Evolutionary conservation across 2,329 filamentous ascomycete species (phyloP).

Genomic region (Apiospora arundinis): DNA sequence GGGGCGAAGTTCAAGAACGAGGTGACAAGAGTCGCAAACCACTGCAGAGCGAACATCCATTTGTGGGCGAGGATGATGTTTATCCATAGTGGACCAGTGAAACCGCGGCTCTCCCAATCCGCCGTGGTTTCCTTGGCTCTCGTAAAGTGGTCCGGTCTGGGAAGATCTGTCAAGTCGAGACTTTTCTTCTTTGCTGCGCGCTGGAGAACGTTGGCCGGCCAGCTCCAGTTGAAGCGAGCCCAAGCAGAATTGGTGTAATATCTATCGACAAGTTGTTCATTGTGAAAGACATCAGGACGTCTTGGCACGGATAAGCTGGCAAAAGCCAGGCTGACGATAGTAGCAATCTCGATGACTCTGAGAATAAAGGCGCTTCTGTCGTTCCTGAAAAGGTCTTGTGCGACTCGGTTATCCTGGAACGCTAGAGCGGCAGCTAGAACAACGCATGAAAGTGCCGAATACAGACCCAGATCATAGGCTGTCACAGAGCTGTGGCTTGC

Average conservation of each 20-base stretch:
- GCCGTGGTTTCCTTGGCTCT: conserved; percentile 56
- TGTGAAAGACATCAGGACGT: conserved; percentile 69
- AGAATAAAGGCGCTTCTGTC: conserved; percentile 48
- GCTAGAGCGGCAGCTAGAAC: conserved; percentile 51
- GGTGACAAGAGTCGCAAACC: conserved; percentile 58
- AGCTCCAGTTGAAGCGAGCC: conserved; percentile 69
- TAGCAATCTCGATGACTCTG: conserved; percentile 53
- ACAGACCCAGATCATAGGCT: conserved; percentile 60
- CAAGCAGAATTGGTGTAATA: conserved; percentile 67
- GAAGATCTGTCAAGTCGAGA: conserved; percentile 68
- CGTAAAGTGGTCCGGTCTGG: conserved; percentile 62
- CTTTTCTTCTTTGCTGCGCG: conserved; percentile 63
- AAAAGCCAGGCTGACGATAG: conserved; percentile 52
- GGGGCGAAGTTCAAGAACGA: conserved; percentile 71
- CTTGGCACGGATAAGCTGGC: conserved; percentile 65
- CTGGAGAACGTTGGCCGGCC: conserved; percentile 62
- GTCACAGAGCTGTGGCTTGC: conserved; percentile 57
- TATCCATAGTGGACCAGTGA: conserved; percentile 62
- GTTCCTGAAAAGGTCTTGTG: conserved; percentile 42
- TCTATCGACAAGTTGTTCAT: conserved; percentile 66
- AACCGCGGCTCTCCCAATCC: conserved; percentile 56
- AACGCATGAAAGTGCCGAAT: conserved; percentile 55
- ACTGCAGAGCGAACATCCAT: conserved; percentile 62
- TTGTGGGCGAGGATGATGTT: conserved; percentile 66
- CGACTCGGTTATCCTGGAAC: conserved; percentile 50